Evolutionary conservation across 345 rosid species (phyloP), one percentile per base, ranked within the genome.

Genomic region (Lagerstroemia speciosa): DNA sequence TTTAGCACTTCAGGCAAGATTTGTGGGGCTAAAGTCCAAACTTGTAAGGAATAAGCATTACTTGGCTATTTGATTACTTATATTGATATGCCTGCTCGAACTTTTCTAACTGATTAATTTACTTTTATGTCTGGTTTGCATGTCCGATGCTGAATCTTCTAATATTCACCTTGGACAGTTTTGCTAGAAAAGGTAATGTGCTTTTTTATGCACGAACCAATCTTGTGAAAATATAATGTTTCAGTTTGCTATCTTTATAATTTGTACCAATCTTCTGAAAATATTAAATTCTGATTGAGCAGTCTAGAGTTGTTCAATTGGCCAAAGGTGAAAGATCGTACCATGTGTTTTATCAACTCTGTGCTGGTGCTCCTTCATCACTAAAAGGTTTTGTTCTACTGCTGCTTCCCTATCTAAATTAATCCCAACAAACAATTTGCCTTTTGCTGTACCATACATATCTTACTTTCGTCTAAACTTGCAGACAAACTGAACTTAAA

Each of bases 221-320:
- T 24, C 34, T 58, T 30, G 19, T 58, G 63, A 30, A 27, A 27
- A 58, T 8, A 62, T 40, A 70, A 64, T 66, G 45, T 64, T 53
- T 60, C 19, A 29, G 67, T 60, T 71, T 55, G 31, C 55, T 58
- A 73, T 72, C 41, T 40, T 68, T 32, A 63, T 62, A 48, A 71
- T 70, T 36, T 41, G 46, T 67, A 26, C 66, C 45, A 67, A 16
- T n/a, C 68, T 78, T 72, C 81, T 85, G 73, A 82, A 70, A 70
- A 27, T 27, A 10, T 58, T 52, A 58, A 66, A 66, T 76, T 61
- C 29, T 72, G 24, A 83, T 77, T 75, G 79, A 74, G 75, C 96
- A 94, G 99, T 94, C 96, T 48, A 84, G 99, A 81, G 97, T 94
- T 61, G 95, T 88, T 80, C 97, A 94, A 78, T 75, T 91, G 76